phyloP scores from a whole-genome alignment of 352 stramenopile species.

The Pythium volutum region DNA sequence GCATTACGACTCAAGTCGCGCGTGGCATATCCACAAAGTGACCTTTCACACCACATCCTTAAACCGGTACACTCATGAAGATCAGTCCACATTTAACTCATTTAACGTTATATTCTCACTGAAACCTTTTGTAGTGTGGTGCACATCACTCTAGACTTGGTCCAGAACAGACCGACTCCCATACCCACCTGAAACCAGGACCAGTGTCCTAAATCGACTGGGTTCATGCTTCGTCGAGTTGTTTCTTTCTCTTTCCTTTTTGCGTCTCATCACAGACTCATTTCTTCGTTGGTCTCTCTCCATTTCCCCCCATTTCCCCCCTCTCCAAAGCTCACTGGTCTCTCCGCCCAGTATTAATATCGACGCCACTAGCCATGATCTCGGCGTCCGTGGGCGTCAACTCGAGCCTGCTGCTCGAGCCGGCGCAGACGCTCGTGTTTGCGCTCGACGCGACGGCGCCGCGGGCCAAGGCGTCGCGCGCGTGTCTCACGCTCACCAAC shows the following conservation, averaged over 20 bases:
- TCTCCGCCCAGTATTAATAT: not conserved
- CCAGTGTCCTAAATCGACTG: not conserved
- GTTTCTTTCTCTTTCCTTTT: not conserved
- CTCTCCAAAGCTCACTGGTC: not conserved
- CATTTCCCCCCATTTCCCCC: not conserved
- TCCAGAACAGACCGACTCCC: not conserved
- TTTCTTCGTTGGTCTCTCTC: not conserved
- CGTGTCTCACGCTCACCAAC: constrained; percentile 53
- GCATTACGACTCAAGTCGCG: too few relatives aligned
- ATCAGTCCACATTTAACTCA: not conserved
- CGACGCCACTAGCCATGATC: constrained; percentile 52
- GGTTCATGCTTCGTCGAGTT: not conserved
- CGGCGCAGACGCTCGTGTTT: constrained; percentile 56
- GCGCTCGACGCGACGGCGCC: constrained; percentile 13
- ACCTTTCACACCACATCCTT: constrained; percentile 2
- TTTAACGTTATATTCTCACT: not conserved
- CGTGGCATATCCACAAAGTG: too few relatives aligned
- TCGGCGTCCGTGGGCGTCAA: constrained; percentile 62
- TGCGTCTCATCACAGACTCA: not conserved
- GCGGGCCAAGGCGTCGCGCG: constrained; percentile 3
- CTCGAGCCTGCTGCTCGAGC: constrained; percentile 74
- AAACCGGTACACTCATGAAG: not conserved
- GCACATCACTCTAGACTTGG: not conserved
- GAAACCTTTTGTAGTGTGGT: not conserved
- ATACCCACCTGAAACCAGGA: not conserved